These are phyloP conservation scores for Sporothrix inflata DNA, from an alignment of 2,329 filamentous ascomycete genomes.

Conservation along the genomic window DNA sequence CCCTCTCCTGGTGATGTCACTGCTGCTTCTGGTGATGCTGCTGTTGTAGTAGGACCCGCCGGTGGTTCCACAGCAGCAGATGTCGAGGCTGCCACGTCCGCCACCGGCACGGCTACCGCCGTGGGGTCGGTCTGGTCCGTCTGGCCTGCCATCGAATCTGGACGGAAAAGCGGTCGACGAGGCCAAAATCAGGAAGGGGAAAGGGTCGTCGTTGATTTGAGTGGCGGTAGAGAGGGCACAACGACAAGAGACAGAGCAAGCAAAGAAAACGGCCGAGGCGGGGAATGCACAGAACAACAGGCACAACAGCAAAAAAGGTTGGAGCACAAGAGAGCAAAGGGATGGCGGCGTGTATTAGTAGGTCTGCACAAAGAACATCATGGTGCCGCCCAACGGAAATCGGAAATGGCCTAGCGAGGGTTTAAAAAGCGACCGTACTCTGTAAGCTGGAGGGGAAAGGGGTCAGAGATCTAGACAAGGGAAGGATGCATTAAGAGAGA, in stretches of 20 bases:
- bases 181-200: too few relatives aligned
- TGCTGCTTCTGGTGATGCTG: not conserved
- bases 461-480: not conserved
- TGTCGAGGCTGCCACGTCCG: not conserved
- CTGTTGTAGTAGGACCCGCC: not conserved
- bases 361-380: slow-evolving; percentile 2
- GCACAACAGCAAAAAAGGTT: too few relatives aligned
- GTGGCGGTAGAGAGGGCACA: not conserved
- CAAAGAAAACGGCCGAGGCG: not conserved
- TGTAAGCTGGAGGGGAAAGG: not conserved
- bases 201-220: too few relatives aligned
- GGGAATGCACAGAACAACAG: not conserved
- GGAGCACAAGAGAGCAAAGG: slow-evolving; percentile 4
- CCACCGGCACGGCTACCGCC: too few relatives aligned
- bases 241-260: not conserved
- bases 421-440: not conserved
- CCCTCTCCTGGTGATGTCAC: not conserved
- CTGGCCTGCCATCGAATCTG: not conserved
- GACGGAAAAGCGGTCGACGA: too few relatives aligned
- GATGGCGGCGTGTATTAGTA: slow-evolving; percentile 1
- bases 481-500: not conserved
- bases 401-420: not conserved
- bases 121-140: not conserved
- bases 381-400: not conserved
- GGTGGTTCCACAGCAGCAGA: not conserved